phyloP scores from a whole-genome alignment of 495 filamentous ascomycete species.

The Penicillium lagena region DNA sequence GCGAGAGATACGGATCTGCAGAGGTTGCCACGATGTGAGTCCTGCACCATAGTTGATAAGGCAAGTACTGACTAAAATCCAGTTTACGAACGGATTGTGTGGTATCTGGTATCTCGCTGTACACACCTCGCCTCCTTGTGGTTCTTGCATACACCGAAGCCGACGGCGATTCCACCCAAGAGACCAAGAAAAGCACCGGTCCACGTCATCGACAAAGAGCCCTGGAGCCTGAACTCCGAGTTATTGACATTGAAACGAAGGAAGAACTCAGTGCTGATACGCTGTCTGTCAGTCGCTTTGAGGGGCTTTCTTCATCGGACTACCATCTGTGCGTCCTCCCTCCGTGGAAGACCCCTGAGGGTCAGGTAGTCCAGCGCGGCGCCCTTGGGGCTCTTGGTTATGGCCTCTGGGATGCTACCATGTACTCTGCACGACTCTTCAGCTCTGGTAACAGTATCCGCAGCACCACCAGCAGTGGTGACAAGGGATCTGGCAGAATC shows the following conservation, averaged over 20 bases:
- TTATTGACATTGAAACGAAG: constrained; percentile 81
- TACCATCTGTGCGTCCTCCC: constrained; percentile 86
- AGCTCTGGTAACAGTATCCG: constrained; percentile 78
- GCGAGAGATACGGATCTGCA: constrained; percentile 68
- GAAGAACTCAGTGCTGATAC: constrained; percentile 75
- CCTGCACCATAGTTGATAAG: not conserved
- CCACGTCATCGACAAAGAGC: constrained; percentile 65
- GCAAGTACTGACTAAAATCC: constrained; percentile 4
- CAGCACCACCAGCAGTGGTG: constrained; percentile 60
- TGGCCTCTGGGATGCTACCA: constrained; percentile 70
- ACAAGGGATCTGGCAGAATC: constrained; percentile 40
- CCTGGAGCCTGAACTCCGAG: constrained; percentile 76
- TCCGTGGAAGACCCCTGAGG: constrained; percentile 53
- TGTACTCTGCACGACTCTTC: constrained; percentile 79
- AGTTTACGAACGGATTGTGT: constrained; percentile 94
- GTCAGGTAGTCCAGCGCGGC: constrained; percentile 54
- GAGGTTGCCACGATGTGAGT: constrained; percentile 88
- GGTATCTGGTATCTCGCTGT: constrained; percentile 93
- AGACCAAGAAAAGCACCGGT: constrained; percentile 31
- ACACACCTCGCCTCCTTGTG: constrained; percentile 84
- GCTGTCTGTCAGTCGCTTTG: constrained; percentile 75
- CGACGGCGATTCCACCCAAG: constrained; percentile 45
- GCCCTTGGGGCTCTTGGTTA: constrained; percentile 60
- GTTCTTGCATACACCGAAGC: constrained; percentile 84
- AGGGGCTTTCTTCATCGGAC: constrained; percentile 79